Evolutionary conservation across 164 flowering plant species (phyloP).

Genomic region (Berberis thunbergii): DNA sequence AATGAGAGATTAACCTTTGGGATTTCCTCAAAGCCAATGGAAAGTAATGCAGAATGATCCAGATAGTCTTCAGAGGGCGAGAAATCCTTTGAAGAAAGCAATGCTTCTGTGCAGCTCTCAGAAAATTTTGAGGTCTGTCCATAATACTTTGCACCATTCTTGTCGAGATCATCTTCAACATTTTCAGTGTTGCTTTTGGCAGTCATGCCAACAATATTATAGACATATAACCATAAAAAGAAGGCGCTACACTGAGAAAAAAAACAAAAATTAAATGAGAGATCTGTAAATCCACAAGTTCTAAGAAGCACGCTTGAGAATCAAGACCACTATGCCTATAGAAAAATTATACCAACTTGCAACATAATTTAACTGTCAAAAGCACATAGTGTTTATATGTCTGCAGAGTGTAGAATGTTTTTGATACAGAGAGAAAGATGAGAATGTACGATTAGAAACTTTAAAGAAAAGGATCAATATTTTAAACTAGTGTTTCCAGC

Average conservation of each 20-base stretch:
- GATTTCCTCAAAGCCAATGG: neutral
- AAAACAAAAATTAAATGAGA: no score
- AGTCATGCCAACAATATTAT: conserved; percentile 41
- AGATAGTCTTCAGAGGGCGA: conserved; percentile 9
- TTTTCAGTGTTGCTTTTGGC: conserved; percentile 15
- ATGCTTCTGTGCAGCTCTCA: conserved; percentile 18
- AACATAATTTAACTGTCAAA: no score
- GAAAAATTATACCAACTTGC: neutral
- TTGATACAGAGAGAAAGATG: neutral
- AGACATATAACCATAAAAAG: conserved; percentile 15
- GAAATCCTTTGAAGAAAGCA: conserved; percentile 15
- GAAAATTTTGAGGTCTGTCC: conserved; percentile 17
- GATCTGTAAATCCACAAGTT: conserved; percentile 31
- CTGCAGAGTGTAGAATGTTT: neutral
- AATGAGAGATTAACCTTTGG: neutral
- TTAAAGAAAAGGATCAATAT: no score
- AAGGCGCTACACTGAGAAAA: no score
- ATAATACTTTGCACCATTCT: neutral
- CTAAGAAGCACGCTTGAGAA: neutral
- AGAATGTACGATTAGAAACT: no score
- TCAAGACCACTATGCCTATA: neutral
- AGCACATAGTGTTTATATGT: no score
- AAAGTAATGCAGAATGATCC: neutral
- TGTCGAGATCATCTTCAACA: conserved; percentile 5
- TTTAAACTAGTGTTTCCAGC: no score